A percentile compares a stretch with the other conserved stretches of the same genome.
Conservation (phyloP, 805 yeast species). For the Candida sakaeoensis region DNA sequence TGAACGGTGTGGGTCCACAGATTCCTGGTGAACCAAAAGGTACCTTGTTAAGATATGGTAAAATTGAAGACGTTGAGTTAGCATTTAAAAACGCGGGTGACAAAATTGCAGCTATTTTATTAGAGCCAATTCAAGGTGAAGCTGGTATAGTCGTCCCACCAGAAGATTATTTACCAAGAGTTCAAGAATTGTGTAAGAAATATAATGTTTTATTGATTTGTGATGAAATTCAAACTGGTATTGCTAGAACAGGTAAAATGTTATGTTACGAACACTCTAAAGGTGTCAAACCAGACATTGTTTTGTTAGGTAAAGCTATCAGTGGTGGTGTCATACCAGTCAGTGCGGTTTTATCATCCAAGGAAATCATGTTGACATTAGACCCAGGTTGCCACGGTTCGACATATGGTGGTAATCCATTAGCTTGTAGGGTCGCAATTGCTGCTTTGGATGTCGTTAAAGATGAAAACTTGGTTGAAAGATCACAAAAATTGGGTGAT, state of each 20-base stretch:
- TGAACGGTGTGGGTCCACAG: conserved; percentile 76
- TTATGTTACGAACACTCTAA: conserved; percentile 83
- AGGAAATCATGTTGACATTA: conserved; percentile 81
- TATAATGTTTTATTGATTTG: conserved; percentile 87
- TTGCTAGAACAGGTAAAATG: conserved; percentile 95
- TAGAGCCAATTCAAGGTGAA: conserved; percentile 98
- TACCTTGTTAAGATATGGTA: conserved; percentile 71
- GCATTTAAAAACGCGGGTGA: conserved; percentile 83
- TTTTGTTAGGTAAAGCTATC: conserved; percentile 88
- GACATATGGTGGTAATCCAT: conserved; percentile 96
- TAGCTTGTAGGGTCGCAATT: conserved; percentile 87
- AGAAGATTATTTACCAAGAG: conserved; percentile 68
- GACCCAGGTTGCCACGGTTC: conserved; percentile 98
- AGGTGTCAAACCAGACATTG: conserved; percentile 81
- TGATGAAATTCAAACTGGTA: conserved; percentile 97
- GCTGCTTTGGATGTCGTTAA: conserved; percentile 89
- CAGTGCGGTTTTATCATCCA: conserved; percentile 86
- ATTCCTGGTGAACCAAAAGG: conserved; percentile 70
- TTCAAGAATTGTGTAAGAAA: conserved; percentile 70
- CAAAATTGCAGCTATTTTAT: conserved; percentile 81
- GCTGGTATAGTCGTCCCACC: conserved; percentile 98
- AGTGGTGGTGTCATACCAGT: conserved; percentile 95
- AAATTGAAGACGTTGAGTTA: conserved; percentile 77
- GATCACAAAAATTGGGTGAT: conserved; percentile 70
- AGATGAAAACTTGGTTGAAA: conserved; percentile 81